These are phyloP conservation scores for Ophiocordyceps camponoti-rufipedis DNA, from an alignment of 2,329 filamentous ascomycete species.

Conservation along the genomic window DNA sequence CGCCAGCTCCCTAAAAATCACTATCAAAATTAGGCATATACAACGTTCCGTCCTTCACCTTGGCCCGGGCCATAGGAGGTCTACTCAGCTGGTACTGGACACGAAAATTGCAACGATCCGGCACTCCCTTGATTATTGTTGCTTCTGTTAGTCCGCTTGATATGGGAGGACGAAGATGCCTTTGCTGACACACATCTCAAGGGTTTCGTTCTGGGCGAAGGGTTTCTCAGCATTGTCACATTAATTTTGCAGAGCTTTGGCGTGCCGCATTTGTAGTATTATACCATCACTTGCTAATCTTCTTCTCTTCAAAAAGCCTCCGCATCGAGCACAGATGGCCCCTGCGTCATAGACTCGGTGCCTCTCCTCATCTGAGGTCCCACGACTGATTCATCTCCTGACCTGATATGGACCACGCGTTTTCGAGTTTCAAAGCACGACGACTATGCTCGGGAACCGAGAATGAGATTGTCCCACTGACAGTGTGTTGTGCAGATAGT, in stretches of 20 bases:
- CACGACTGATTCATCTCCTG: conserved; percentile 28
- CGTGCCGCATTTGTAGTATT: conserved; percentile 50
- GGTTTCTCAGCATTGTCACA: conserved; percentile 82
- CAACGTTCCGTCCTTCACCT: conserved; percentile 88
- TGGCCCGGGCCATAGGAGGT: conserved; percentile 73
- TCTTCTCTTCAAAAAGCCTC: too few relatives aligned
- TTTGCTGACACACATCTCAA: conserved; percentile 8
- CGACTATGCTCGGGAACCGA: conserved; percentile 49
- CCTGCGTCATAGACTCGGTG: too few relatives aligned
- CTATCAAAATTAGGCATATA: conserved; percentile 54
- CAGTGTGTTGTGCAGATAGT: conserved; percentile 32
- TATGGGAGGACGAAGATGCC: background rate
- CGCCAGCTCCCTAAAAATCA: background rate
- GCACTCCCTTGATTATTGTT: conserved; percentile 73
- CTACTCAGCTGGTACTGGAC: conserved; percentile 60
- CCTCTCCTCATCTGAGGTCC: conserved; percentile 14
- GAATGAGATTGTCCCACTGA: conserved; percentile 54
- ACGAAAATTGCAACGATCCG: conserved; percentile 28
- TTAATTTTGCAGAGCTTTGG: conserved; percentile 58
- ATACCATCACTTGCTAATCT: too few relatives aligned
- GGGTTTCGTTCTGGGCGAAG: conserved; percentile 85
- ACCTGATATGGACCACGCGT: conserved; percentile 38
- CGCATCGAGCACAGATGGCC: background rate
- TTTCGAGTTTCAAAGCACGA: conserved; percentile 46
- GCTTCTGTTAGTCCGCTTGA: conserved; percentile 33